These are phyloP conservation scores for Candida mattraensis DNA, from an alignment of 805 yeast genomes.

Conservation along the genomic window DNA sequence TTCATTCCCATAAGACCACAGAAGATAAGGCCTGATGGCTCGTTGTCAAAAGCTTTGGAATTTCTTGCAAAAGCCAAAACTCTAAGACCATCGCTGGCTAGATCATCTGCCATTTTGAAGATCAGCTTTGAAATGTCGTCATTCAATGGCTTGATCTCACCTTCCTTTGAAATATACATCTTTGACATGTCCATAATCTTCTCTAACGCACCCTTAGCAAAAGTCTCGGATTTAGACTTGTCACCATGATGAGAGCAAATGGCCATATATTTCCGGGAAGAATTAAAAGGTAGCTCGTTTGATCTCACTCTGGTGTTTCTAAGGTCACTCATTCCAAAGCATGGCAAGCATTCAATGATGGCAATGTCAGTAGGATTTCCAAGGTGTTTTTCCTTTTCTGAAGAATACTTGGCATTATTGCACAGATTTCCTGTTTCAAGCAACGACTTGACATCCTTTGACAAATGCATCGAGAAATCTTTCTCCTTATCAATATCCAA, in stretches of 20 bases:
- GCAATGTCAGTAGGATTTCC: constrained; percentile 98
- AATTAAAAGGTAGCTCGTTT: constrained; percentile 81
- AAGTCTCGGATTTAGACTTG: constrained; percentile 53
- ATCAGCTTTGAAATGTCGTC: constrained; percentile 49
- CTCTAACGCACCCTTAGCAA: constrained; percentile 91
- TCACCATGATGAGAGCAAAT: constrained; percentile 64
- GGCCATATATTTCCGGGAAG: constrained; percentile 89
- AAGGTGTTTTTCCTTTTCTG: constrained; percentile 65
- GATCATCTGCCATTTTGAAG: constrained; percentile 52
- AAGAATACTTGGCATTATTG: constrained; percentile 70
- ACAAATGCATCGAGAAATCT: constrained; percentile 43
- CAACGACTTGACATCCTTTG: constrained; percentile 54
- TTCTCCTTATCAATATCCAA: constrained; percentile 45
- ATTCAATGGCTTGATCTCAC: constrained; percentile 59
- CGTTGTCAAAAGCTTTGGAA: constrained; percentile 36
- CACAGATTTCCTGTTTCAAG: constrained; percentile 71
- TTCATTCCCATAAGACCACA: constrained; percentile 93
- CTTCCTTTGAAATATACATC: constrained; percentile 57
- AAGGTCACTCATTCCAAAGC: constrained; percentile 69
- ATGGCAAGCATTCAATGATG: constrained; percentile 67
- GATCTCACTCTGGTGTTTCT: constrained; percentile 60
- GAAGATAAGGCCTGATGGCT: constrained; percentile 65
- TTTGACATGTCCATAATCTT: constrained; percentile 61
- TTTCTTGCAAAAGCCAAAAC: constrained; percentile 77
- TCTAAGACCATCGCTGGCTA: constrained; percentile 85